Evolutionary conservation across 192 early-diverging fungal genomes (phyloP), one percentile per base, ranked within the genome.

Genomic region (Backusella tuberculispora): DNA sequence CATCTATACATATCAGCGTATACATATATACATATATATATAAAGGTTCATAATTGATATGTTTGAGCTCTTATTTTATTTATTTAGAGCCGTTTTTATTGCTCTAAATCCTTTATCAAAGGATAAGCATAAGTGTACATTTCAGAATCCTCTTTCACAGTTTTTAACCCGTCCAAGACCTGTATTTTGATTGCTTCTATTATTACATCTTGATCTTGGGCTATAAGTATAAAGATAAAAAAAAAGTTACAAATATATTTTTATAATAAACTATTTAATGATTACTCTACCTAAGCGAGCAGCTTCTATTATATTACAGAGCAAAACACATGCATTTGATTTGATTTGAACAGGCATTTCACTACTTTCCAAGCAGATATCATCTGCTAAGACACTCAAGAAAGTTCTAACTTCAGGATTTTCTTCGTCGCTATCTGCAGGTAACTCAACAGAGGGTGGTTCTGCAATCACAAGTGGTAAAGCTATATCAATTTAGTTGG

Each of bases 261-360:
- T 9, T 40, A 38, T 19, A 34, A 41, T 41, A n/a, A 9, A n/a
- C 8, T 12, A 45, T 53, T 19, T 2, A 34, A 34, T 1, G 2
- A n/a, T 0, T 26, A 50, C 6, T 19, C 68, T 75, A 80, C 79
- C 79, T 68, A 34, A 40, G 29, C 41, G 37, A 29, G 83, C 75
- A 42, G 74, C 60, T 47, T 78, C 71, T 12, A 80, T 6, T 2
- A 83, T 70, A 42, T 81, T 87, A 50, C 79, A 82, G 40, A 89
- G 73, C 41, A 89, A 70, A 40, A 83, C 56, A 65, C 83, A 86
- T 17, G 75, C 83, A 68, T 89, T 89, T 9, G 76, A 78, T 10
- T 82, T 76, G 26, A 87, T 76, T 78, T 89, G 83, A 60, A 84
- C 83, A 43, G 88, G 83, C 13, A 77, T 71, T 63, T 84, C 80